phyloP scores from a whole-genome alignment of 805 yeast genomes.

The Lipomyces lipofer region DNA sequence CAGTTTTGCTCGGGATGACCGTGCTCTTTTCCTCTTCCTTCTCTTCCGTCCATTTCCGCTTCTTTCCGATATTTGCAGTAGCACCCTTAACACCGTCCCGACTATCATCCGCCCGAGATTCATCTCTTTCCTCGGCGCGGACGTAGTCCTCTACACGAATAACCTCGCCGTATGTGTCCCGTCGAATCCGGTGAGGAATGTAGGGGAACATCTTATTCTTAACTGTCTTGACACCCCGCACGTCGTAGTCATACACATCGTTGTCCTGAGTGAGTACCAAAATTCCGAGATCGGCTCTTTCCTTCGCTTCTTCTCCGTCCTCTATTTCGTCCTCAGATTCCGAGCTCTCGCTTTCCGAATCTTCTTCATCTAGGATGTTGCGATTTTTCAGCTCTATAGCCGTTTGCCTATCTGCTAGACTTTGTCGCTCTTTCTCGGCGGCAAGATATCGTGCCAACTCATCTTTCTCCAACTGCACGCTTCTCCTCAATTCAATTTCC shows the following conservation, averaged over 20 bases:
- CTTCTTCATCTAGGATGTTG: conserved; percentile 40
- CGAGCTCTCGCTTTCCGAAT: conserved; percentile 24
- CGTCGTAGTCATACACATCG: conserved; percentile 54
- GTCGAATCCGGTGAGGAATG: conserved; percentile 52
- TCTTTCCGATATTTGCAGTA: conserved; percentile 39
- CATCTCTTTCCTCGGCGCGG: conserved; percentile 48
- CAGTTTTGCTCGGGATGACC: conserved; percentile 25
- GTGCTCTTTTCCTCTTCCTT: conserved; percentile 26
- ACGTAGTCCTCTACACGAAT: conserved; percentile 66
- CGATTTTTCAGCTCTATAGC: conserved; percentile 43
- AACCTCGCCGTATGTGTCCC: conserved; percentile 86
- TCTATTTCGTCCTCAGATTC: conserved; percentile 31
- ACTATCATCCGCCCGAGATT: conserved; percentile 30
- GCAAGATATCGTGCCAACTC: conserved; percentile 39
- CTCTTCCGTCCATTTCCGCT: conserved; percentile 43
- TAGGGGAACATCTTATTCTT: conserved; percentile 67
- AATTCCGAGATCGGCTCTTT: conserved; percentile 29
- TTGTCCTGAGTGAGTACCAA: conserved; percentile 35
- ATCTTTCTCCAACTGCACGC: conserved; percentile 39
- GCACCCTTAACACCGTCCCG: conserved; percentile 35
- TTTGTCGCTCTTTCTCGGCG: conserved; percentile 31
- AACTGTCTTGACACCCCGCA: conserved; percentile 42
- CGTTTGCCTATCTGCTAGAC: conserved; percentile 33
- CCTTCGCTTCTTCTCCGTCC: conserved; percentile 37
- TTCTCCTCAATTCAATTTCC: conserved; percentile 37